A percentile compares a stretch with the other conserved stretches of the same genome.
Evolutionary conservation across 2,329 filamentous ascomycete genomes (phyloP).

Genomic region (Hypoxylon sp.): DNA sequence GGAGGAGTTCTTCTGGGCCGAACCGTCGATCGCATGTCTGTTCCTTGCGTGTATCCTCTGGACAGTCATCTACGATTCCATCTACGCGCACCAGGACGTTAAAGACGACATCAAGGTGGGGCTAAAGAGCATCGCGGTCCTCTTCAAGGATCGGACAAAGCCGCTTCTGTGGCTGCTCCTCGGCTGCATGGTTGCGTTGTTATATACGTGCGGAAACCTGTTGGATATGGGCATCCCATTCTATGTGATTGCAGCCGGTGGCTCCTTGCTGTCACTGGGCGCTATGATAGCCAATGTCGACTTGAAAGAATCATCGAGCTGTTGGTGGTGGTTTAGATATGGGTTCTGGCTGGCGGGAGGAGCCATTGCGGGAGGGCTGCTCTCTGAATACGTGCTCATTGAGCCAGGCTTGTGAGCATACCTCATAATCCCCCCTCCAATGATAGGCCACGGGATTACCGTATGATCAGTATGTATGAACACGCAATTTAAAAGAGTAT

Average conservation of each 20-base stretch:
- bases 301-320: slow-evolving; percentile 48
- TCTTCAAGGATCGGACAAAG: slow-evolving; percentile 47
- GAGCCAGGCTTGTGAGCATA: slow-evolving; percentile 13
- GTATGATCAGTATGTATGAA: slow-evolving; percentile 4
- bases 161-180: slow-evolving; percentile 43
- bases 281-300: slow-evolving; percentile 50
- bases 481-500: background rate
- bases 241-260: slow-evolving; percentile 44
- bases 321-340: slow-evolving; percentile 52
- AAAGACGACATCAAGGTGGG: slow-evolving; percentile 52
- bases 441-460: slow-evolving; percentile 6
- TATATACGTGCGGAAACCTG: slow-evolving; percentile 40
- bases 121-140: slow-evolving; percentile 53
- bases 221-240: slow-evolving; percentile 42
- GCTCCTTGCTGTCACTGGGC: slow-evolving; percentile 45
- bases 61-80: slow-evolving; percentile 54
- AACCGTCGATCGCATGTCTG: slow-evolving; percentile 46
- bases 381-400: slow-evolving; percentile 40
- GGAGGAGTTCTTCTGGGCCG: slow-evolving; percentile 35
- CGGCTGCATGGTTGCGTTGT: slow-evolving; percentile 43
- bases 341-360: slow-evolving; percentile 51
- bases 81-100: slow-evolving; percentile 55
- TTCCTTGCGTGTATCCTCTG: slow-evolving; percentile 50
- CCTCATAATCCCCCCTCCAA: background rate
- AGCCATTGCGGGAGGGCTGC: slow-evolving; percentile 46